Percentiles rank a stretch among this genome's conserved stretches.
Conservation (phyloP, 2,329 filamentous ascomycete genomes). For the Ascochyta fabae region DNA sequence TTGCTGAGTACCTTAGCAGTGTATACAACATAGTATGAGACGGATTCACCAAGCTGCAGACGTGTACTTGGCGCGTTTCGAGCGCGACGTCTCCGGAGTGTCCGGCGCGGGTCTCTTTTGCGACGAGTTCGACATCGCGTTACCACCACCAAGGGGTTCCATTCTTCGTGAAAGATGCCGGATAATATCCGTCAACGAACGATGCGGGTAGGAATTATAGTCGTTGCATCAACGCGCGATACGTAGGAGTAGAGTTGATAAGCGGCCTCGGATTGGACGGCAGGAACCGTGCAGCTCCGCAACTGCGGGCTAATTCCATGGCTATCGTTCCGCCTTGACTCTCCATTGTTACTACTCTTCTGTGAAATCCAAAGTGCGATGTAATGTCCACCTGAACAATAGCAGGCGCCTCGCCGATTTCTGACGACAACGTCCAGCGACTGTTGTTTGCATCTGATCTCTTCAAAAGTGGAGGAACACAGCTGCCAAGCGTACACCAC, state of each 20-base stretch:
- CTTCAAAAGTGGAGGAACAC: too few species aligned
- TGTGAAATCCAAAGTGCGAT: too few species aligned
- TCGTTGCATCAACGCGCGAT: not conserved
- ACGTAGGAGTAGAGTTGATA: not conserved
- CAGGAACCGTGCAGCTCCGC: not conserved
- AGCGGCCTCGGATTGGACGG: not conserved
- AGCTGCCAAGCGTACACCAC: too few species aligned
- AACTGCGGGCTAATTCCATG: not conserved
- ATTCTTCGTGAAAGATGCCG: not conserved
- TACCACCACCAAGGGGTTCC: not conserved
- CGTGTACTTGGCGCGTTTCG: constrained; percentile 32
- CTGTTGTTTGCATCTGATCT: too few species aligned
- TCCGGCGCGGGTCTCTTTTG: constrained; percentile 23
- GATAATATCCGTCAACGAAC: not conserved
- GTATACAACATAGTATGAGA: not conserved
- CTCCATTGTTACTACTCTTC: too few species aligned
- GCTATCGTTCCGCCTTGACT: not conserved
- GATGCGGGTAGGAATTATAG: not conserved
- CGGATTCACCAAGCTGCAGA: constrained; percentile 24
- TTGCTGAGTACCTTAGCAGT: constrained; percentile 20
- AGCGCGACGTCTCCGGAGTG: constrained; percentile 12
- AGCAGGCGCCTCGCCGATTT: too few species aligned
- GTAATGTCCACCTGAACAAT: too few species aligned
- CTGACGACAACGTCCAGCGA: too few species aligned
- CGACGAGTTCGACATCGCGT: constrained; percentile 12